Conservation (phyloP, 139 green algal species). For the Picochlorum sp. region DNA sequence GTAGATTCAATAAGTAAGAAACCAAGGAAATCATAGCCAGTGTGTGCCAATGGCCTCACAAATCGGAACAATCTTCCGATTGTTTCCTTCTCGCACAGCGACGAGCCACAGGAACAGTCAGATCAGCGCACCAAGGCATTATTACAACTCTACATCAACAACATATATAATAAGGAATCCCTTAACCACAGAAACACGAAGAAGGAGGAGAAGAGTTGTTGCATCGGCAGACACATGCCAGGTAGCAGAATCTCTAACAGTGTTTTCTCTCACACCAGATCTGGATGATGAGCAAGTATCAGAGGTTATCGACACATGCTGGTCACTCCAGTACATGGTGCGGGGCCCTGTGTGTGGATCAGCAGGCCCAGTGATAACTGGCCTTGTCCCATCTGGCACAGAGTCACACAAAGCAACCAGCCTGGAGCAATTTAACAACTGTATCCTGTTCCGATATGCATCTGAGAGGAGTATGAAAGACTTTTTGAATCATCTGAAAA, state of each 20-base stretch:
- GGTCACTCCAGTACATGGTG: constrained; percentile 26
- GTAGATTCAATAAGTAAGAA: too few species aligned
- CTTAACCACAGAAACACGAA: too few species aligned
- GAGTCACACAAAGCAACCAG: neutral
- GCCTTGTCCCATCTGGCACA: neutral
- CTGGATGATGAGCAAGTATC: neutral
- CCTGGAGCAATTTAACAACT: neutral
- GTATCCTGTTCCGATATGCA: constrained; percentile 14
- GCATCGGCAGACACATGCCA: neutral
- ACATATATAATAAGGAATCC: too few species aligned
- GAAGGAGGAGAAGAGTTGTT: too few species aligned
- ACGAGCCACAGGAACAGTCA: too few species aligned
- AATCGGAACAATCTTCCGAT: too few species aligned
- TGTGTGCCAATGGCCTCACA: too few species aligned
- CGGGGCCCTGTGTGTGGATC: constrained; percentile 19
- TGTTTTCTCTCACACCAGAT: neutral
- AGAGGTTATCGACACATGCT: constrained; percentile 16
- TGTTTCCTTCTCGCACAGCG: too few species aligned
- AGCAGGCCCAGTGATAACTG: constrained; percentile 7
- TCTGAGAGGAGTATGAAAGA: constrained; percentile 7
- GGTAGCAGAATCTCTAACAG: neutral
- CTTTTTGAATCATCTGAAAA: neutral
- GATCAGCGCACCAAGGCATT: too few species aligned
- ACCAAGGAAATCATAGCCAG: too few species aligned
- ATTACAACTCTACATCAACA: too few species aligned